Evolutionary conservation across 306 rosid genomes (phyloP), one percentile per base, ranked within the genome.

Genomic region (Begonia peltatifolia): DNA sequence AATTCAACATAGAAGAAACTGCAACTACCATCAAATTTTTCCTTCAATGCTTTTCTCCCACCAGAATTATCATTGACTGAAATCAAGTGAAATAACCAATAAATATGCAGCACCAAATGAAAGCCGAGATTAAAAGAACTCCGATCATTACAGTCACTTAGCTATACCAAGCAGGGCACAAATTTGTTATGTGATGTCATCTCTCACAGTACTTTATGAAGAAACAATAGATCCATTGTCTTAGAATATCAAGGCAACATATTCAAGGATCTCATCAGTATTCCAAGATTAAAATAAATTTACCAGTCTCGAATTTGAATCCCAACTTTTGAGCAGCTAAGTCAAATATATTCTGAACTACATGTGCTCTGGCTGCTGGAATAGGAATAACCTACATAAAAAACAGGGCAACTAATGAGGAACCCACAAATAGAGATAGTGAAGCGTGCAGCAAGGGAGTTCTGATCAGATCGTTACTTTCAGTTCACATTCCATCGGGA

Each of bases 251-350:
- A 49, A 50, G 15, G 12, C 47, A 41, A 41, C 14, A 16, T 17
- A 6, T 25, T 18, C 42, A 14, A 35, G 14, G 7, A 47, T 13
- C 60, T 56, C 8, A 30, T 30, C 52, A 36, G 41, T 12, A 6
- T 13, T 49, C 22, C 10, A 0, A 46, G 14, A 30, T 18, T 14
- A 69, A 56, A 78, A 76, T 71, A 78, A 95, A 67, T 66, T 75
- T 85, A 67, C 49, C 65, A 52, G 57, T 56, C 63, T 38, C 62
- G 66, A 90, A 86, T 65, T 81, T 57, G 69, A 90, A 90, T 53
- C 84, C 84, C 60, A 80, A 55, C 81, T 74, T 86, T 48, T 86
- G 75, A 61, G 99, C 94, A 57, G 95, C 99, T 63, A 90, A 76
- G 63, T 71, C 85, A 76, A 90, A 90, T 50, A 63, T 74, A 59